Evolutionary conservation across 225 moss, liverwort and hornwort genomes (phyloP).

Genomic region (Neckera pumila): DNA sequence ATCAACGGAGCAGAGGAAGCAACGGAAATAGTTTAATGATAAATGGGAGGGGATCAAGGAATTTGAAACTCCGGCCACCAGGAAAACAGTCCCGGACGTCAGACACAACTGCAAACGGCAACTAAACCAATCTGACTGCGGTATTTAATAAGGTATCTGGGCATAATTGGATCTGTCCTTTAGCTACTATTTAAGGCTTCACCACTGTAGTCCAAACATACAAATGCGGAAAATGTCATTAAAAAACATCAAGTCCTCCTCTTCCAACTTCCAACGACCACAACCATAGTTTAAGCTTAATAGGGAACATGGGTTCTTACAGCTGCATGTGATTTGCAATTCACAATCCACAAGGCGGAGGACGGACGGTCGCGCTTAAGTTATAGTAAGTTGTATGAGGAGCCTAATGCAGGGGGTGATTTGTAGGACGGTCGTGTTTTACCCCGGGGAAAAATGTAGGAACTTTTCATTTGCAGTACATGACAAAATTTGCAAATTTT

Average conservation of each 20-base stretch:
- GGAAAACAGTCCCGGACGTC: not conserved
- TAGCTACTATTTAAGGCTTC: not conserved
- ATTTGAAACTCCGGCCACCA: not conserved
- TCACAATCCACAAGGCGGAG: not conserved
- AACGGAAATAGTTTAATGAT: not conserved
- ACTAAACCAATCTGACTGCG: not conserved
- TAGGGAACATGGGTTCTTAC: not conserved
- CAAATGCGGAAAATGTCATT: not conserved
- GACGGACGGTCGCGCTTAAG: no score
- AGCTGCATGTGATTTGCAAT: not conserved
- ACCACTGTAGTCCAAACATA: not conserved
- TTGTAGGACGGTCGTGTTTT: no score
- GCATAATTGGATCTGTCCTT: not conserved
- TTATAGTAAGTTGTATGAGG: no score
- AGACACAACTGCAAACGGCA: not conserved
- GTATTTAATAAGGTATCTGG: not conserved
- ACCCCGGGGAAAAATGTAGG: no score
- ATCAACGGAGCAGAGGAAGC: not conserved
- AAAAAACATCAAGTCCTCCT: not conserved
- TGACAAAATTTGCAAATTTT: no score
- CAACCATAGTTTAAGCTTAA: not conserved
- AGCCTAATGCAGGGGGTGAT: no score
- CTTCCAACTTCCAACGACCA: not conserved
- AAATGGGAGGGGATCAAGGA: not conserved
- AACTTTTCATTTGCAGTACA: no score